phyloP scores from a whole-genome alignment of 2,329 filamentous ascomycete species.

The Harringtonia aguacate region DNA sequence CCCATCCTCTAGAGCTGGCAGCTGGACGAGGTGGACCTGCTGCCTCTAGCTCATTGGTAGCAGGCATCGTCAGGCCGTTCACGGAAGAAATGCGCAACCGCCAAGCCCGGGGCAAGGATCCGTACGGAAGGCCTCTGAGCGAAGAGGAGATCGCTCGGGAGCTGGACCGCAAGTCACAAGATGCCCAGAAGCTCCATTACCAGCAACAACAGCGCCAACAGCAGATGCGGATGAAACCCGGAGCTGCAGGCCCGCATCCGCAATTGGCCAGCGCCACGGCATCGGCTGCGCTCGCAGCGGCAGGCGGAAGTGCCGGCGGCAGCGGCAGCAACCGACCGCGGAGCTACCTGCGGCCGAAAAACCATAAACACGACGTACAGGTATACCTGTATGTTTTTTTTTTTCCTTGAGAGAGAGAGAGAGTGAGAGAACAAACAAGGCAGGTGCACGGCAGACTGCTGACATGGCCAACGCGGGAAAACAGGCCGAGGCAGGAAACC shows the following conservation, averaged over 20 bases:
- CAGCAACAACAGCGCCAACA: not conserved
- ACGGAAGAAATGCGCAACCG: slow-evolving; percentile 43
- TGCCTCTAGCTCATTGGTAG: not conserved
- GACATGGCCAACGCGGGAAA: not conserved
- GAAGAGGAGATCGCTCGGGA: not conserved
- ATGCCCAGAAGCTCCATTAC: not conserved
- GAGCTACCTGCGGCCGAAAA: no score
- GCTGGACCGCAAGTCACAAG: no score
- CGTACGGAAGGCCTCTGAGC: slow-evolving; percentile 14
- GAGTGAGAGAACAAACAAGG: not conserved
- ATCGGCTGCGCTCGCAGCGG: no score
- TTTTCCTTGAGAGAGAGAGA: no score
- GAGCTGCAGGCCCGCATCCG: not conserved
- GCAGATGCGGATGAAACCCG: not conserved
- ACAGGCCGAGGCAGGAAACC: slow-evolving; percentile 9
- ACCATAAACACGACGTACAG: no score
- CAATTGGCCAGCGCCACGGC: no score
- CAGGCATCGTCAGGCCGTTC: slow-evolving; percentile 17
- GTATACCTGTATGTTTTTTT: no score
- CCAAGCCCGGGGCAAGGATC: slow-evolving; percentile 48
- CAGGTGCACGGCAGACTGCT: not conserved
- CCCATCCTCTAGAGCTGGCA: no score
- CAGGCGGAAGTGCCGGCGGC: not conserved
- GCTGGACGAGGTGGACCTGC: not conserved
- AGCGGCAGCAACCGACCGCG: not conserved